A percentile compares a stretch with the other conserved stretches of the same genome.
Evolutionary conservation across 331 rosid genomes (phyloP).

Genomic region (Cydonia oblonga): DNA sequence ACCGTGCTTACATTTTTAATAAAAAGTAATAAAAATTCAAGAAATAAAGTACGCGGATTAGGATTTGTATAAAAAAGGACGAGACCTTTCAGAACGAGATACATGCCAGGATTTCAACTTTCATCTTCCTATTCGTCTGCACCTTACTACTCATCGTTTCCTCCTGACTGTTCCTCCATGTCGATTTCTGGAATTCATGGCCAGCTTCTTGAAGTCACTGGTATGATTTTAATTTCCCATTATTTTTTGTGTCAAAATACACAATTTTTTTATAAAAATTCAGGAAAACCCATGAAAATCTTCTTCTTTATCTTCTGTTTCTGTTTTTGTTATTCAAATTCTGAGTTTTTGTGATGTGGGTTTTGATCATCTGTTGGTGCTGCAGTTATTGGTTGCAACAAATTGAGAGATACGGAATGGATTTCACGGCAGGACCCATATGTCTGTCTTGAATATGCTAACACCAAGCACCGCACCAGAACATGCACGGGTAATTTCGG

Average conservation of each 20-base stretch:
- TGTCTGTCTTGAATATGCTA: slow-evolving; percentile 68
- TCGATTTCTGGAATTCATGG: slow-evolving; percentile 55
- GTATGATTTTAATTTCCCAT: slow-evolving; percentile 14
- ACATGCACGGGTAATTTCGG: slow-evolving; percentile 55
- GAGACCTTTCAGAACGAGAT: not conserved
- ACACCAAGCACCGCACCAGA: slow-evolving; percentile 52
- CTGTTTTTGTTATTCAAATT: not conserved
- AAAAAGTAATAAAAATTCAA: not conserved
- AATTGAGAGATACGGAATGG: slow-evolving; percentile 83
- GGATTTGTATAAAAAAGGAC: not conserved
- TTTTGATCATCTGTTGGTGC: not conserved
- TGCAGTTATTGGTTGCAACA: slow-evolving; percentile 59
- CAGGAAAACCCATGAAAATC: not conserved
- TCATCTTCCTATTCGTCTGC: not conserved
- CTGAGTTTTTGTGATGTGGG: not conserved
- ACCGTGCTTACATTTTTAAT: not conserved
- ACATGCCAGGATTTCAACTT: not conserved
- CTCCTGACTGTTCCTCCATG: slow-evolving; percentile 15
- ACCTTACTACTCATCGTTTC: not conserved
- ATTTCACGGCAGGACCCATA: slow-evolving; percentile 86
- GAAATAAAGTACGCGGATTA: not conserved
- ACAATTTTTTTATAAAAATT: not conserved
- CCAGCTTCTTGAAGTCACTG: slow-evolving; percentile 59
- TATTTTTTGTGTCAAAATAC: not conserved
- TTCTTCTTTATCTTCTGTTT: not conserved